Percentiles rank a stretch among this genome's conserved stretches.
phyloP scores from a whole-genome alignment of 2,329 filamentous ascomycete genomes.

The Aspergillus tanneri region DNA sequence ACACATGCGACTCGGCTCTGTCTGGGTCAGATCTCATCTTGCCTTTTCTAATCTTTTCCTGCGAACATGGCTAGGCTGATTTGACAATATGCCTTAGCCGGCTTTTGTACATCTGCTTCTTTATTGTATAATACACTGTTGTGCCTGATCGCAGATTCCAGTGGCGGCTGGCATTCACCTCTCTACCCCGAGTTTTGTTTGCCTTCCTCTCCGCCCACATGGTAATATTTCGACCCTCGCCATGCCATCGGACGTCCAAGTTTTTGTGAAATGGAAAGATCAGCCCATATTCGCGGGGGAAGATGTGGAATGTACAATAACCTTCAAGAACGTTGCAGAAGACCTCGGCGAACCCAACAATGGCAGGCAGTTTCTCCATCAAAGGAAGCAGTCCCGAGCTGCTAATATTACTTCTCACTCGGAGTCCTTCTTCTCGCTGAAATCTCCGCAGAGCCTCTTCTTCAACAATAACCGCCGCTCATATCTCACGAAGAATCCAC shows the following conservation, averaged over 20 bases:
- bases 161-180: conserved; percentile 23
- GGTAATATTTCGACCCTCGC: conserved; percentile 34
- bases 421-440: conserved; percentile 41
- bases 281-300: conserved; percentile 95
- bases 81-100: conserved; percentile 31
- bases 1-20: conserved; percentile 3
- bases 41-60: conserved; percentile 12
- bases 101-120: conserved; percentile 13
- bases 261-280: conserved; percentile 93
- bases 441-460: conserved; percentile 39
- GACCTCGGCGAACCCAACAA: conserved; percentile 34
- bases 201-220: conserved; percentile 29
- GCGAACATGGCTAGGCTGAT: conserved; percentile 17
- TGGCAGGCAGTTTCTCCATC: conserved; percentile 32
- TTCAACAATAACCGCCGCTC: conserved; percentile 38
- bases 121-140: conserved; percentile 10
- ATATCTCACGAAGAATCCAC: conserved; percentile 32
- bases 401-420: conserved; percentile 33
- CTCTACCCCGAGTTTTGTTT: conserved; percentile 19
- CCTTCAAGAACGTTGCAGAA: conserved; percentile 79
- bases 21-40: background rate
- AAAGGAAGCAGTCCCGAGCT: conserved; percentile 40
- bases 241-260: conserved; percentile 75
- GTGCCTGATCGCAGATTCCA: conserved; percentile 1
- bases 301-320: conserved; percentile 92